Percentiles rank a stretch among this genome's conserved stretches.
phyloP scores from a whole-genome alignment of 345 rosid species.

The rapeseed (Brassica napus) region Da-Ae NC_063447.1:56416001-56416500 shows the following conservation, averaged over 20 bases:
- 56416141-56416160: slow-evolving; percentile 86
- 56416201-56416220: slow-evolving; percentile 80
- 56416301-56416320: slow-evolving; percentile 96
- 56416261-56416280: neutral
- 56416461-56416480: slow-evolving; percentile 69
- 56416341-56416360: slow-evolving; percentile 74
- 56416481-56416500: slow-evolving; percentile 66
- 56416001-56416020: slow-evolving; percentile 91
- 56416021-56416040: slow-evolving; percentile 97
- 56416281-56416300: slow-evolving; percentile 93
- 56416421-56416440: slow-evolving; percentile 73
- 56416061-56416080: slow-evolving; percentile 90
- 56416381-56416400: slow-evolving; percentile 91
- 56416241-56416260: neutral
- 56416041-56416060: slow-evolving; percentile 87
- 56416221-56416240: neutral
- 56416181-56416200: slow-evolving; percentile 83
- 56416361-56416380: slow-evolving; percentile 93
- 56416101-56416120: slow-evolving; percentile 91
- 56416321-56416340: slow-evolving; percentile 92
- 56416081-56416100: slow-evolving; percentile 89
- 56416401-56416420: slow-evolving; percentile 89
- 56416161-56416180: slow-evolving; percentile 75
- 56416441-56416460: slow-evolving; percentile 74
- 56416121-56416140: slow-evolving; percentile 95